Percentiles rank a stretch among this genome's conserved stretches.
These are phyloP conservation scores for Aspergillus fumigatus DNA, from an alignment of 2,329 filamentous ascomycete genomes.

Conservation along the genomic window DNA sequence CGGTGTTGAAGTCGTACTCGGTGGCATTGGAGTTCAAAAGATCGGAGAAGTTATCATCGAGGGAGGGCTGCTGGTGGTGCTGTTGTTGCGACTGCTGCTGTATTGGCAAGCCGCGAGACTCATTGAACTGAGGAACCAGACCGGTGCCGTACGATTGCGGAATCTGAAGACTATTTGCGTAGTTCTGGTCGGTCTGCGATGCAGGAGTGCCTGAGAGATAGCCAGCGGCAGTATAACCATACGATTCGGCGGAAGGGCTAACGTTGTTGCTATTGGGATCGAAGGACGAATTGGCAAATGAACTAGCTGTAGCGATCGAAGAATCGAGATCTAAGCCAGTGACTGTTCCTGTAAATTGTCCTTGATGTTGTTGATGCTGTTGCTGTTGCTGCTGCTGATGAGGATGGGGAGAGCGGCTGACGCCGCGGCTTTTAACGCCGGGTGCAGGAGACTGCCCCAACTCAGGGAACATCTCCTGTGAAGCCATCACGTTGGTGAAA, in stretches of 20 bases:
- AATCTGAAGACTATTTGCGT: conserved; percentile 30
- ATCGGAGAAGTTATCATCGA: conserved; percentile 36
- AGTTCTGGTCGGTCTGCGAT: conserved; percentile 32
- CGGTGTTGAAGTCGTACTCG: conserved; percentile 35
- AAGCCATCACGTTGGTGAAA: conserved; percentile 22
- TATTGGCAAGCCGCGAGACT: conserved; percentile 23
- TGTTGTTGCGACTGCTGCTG: conserved; percentile 16
- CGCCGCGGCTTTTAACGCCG: conserved; percentile 35
- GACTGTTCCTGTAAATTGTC: conserved; percentile 32
- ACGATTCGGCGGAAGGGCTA: conserved; percentile 29
- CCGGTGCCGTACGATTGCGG: conserved; percentile 36
- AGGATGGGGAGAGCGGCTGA: conserved; percentile 41
- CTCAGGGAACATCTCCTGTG: conserved; percentile 28
- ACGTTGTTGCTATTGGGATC: conserved; percentile 22
- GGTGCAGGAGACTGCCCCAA: conserved; percentile 36
- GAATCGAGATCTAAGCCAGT: conserved; percentile 33
- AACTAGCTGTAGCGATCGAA: conserved; percentile 28
- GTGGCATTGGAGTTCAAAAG: conserved; percentile 35
- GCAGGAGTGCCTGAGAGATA: conserved; percentile 31
- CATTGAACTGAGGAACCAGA: conserved; percentile 34
- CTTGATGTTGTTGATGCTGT: background rate
- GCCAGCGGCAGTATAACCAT: conserved; percentile 29
- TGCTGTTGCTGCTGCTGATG: conserved; percentile 22
- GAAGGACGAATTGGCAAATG: conserved; percentile 32
- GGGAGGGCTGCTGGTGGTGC: background rate